phyloP scores from a whole-genome alignment of 495 filamentous ascomycete genomes.

The Paragyromitra xinjiangensis region DNA sequence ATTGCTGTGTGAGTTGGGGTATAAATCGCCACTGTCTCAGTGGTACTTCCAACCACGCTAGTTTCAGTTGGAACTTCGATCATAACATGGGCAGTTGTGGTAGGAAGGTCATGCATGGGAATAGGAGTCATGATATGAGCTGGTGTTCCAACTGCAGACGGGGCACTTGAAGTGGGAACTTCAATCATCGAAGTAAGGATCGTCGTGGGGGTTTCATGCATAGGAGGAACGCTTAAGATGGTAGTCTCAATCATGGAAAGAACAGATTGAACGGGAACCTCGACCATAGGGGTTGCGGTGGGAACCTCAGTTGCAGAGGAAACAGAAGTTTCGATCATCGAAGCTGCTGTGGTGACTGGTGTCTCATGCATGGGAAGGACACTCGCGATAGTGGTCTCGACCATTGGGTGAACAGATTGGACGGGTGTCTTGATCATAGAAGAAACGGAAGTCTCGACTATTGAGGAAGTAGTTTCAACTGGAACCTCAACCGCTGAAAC shows the following conservation, averaged over 20 bases:
- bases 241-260: background rate
- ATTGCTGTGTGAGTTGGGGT: background rate
- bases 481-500: background rate
- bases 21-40: background rate
- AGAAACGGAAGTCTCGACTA: background rate
- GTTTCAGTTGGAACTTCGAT: background rate
- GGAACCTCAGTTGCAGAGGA: background rate
- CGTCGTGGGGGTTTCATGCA: background rate
- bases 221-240: background rate
- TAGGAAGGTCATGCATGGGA: background rate
- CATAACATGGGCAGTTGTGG: background rate
- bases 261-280: background rate
- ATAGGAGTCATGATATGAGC: background rate
- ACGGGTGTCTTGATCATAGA: background rate
- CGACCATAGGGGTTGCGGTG: background rate
- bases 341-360: background rate
- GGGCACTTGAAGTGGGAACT: background rate
- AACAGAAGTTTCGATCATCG: background rate
- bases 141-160: background rate
- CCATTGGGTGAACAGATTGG: background rate
- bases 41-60: background rate
- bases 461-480: background rate
- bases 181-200: background rate
- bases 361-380: slow-evolving; percentile 1
- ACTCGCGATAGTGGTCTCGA: background rate